These are phyloP conservation scores for Sclerotinia spermophila DNA, from an alignment of 2,329 filamentous ascomycete species.

Conservation along the genomic window DNA sequence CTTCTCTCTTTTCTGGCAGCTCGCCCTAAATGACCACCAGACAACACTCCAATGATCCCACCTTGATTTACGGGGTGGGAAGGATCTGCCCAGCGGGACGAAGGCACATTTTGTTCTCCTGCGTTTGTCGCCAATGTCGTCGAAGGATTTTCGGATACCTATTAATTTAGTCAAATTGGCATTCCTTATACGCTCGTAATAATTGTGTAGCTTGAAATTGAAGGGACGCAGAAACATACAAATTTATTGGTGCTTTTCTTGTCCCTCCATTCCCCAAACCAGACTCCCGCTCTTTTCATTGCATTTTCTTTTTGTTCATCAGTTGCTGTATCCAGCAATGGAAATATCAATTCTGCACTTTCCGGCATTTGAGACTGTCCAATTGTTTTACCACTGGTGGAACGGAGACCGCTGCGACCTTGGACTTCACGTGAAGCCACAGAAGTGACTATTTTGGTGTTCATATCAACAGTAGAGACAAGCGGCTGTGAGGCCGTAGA, in stretches of 20 bases:
- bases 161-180: background rate
- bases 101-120: slow-evolving; percentile 38
- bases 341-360: slow-evolving; percentile 41
- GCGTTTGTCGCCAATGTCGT: slow-evolving; percentile 37
- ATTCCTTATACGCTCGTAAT: background rate
- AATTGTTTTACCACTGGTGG: slow-evolving; percentile 39
- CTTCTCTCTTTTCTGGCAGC: slow-evolving; percentile 12
- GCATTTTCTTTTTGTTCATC: slow-evolving; percentile 33
- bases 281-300: slow-evolving; percentile 40
- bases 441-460: slow-evolving; percentile 39
- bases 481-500: slow-evolving; percentile 12
- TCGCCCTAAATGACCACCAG: slow-evolving; percentile 43
- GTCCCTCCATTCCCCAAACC: slow-evolving; percentile 30
- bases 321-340: slow-evolving; percentile 37
- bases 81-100: slow-evolving; percentile 49
- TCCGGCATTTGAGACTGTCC: slow-evolving; percentile 41
- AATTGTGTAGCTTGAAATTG: too few relatives aligned
- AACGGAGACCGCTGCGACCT: slow-evolving; percentile 34
- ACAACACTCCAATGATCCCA: slow-evolving; percentile 42
- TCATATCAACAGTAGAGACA: slow-evolving; percentile 36
- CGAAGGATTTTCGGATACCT: slow-evolving; percentile 39
- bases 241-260: slow-evolving; percentile 40
- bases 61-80: slow-evolving; percentile 48
- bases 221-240: slow-evolving; percentile 18
- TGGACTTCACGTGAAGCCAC: slow-evolving; percentile 29